A percentile compares a stretch with the other conserved stretches of the same genome.
These are phyloP conservation scores for Chrysosporium queenslandicum DNA, from an alignment of 2,329 filamentous ascomycete species.

Conservation along the genomic window DNA sequence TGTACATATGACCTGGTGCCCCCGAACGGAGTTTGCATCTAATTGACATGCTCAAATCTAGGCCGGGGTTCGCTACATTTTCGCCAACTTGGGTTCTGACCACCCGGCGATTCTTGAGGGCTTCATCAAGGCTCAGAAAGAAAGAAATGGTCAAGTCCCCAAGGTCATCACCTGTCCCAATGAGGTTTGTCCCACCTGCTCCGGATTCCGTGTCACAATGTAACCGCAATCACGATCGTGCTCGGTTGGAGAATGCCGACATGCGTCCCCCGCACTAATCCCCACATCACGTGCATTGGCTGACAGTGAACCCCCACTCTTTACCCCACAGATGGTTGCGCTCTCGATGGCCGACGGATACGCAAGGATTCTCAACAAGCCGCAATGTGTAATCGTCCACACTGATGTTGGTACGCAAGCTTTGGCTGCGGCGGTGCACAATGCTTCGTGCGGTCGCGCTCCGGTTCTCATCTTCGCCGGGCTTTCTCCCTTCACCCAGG, in stretches of 20 bases:
- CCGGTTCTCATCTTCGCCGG: constrained; percentile 72
- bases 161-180: constrained; percentile 70
- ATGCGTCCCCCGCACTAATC: neutral
- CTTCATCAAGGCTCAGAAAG: constrained; percentile 64
- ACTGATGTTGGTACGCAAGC: constrained; percentile 76
- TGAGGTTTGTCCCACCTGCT: constrained; percentile 45
- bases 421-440: constrained; percentile 67
- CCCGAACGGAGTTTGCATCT: no score
- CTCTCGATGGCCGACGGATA: constrained; percentile 78
- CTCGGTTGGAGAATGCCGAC: neutral
- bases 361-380: constrained; percentile 59
- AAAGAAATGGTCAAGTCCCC: constrained; percentile 55
- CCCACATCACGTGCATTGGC: constrained; percentile 7
- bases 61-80: constrained; percentile 44
- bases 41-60: constrained; percentile 17
- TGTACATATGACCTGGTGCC: no score
- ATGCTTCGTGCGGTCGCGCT: constrained; percentile 62
- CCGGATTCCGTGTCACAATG: neutral
- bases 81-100: constrained; percentile 47
- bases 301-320: constrained; percentile 14
- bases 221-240: neutral
- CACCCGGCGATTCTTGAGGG: constrained; percentile 70
- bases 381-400: constrained; percentile 69
- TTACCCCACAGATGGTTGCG: constrained; percentile 58
- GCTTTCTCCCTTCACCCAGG: constrained; percentile 63